phyloP scores from a whole-genome alignment of 148 eudicot species.

The Rhododendron ferrugineum region DNA sequence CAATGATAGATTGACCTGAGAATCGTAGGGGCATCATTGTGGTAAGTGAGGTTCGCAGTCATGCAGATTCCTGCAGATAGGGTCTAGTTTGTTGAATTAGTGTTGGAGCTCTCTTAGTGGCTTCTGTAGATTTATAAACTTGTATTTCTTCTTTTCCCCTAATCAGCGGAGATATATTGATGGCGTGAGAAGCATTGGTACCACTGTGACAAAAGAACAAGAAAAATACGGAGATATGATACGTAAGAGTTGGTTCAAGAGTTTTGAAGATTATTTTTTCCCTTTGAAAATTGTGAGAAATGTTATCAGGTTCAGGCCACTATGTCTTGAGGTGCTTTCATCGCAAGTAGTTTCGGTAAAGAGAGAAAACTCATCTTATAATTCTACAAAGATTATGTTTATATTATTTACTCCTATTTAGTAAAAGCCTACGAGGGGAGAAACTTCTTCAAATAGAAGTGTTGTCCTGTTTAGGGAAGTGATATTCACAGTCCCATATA shows the following conservation, averaged over 20 bases:
- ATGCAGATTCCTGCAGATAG: neutral
- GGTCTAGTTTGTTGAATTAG: too few species aligned
- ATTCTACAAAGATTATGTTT: neutral
- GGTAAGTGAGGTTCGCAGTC: conserved; percentile 30
- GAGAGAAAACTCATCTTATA: neutral
- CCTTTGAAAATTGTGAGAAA: neutral
- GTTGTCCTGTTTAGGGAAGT: neutral
- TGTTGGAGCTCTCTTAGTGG: neutral
- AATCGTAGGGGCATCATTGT: neutral
- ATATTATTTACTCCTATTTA: neutral
- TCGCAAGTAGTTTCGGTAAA: neutral
- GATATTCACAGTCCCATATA: neutral
- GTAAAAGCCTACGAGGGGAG: neutral
- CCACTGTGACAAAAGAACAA: neutral
- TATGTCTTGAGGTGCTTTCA: neutral
- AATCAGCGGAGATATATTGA: neutral
- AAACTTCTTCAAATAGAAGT: neutral
- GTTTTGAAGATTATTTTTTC: neutral
- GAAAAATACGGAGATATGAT: neutral
- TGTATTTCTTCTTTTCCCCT: neutral
- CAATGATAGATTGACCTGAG: neutral
- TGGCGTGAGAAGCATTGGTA: neutral
- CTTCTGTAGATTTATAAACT: neutral
- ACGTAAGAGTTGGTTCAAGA: neutral
- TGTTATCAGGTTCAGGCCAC: neutral